Evolutionary conservation across 441 rosid species (phyloP).

Genomic region (Erodium moschatum): DNA sequence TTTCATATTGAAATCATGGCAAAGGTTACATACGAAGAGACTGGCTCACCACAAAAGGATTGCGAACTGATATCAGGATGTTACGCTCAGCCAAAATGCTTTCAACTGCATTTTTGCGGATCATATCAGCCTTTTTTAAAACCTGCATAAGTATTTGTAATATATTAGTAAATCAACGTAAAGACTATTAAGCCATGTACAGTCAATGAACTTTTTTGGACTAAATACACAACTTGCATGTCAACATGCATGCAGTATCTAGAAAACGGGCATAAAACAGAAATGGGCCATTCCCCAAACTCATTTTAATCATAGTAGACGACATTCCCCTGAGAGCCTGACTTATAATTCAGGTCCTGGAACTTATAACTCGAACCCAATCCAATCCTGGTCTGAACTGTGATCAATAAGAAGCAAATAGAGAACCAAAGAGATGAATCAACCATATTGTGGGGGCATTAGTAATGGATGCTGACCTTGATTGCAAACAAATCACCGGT

Average conservation of each 20-base stretch:
- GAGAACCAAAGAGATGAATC: constrained; percentile 5
- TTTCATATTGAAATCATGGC: constrained; percentile 7
- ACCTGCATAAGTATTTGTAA: constrained; percentile 43
- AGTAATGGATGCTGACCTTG: constrained; percentile 43
- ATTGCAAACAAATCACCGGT: constrained; percentile 95
- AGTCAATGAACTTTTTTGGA: background rate
- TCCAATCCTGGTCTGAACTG: background rate
- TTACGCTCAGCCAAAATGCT: constrained; percentile 89
- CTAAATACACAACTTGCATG: background rate
- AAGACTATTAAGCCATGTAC: background rate
- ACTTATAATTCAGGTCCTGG: background rate
- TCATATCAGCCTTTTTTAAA: constrained; percentile 91
- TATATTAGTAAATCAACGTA: constrained; percentile 11
- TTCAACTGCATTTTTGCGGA: constrained; percentile 95
- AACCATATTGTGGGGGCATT: background rate
- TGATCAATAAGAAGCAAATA: constrained; percentile 3
- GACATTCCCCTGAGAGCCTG: background rate
- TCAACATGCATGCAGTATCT: background rate
- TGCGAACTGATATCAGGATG: constrained; percentile 84
- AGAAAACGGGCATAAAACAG: background rate
- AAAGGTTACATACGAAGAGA: constrained; percentile 10
- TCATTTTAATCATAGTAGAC: background rate
- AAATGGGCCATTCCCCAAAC: background rate
- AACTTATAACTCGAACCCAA: background rate
- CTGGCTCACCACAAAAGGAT: constrained; percentile 87